A percentile compares a stretch with the other conserved stretches of the same genome.
Conservation (phyloP, 2,329 filamentous ascomycete genomes). For the Colletotrichum tropicicola region DNA sequence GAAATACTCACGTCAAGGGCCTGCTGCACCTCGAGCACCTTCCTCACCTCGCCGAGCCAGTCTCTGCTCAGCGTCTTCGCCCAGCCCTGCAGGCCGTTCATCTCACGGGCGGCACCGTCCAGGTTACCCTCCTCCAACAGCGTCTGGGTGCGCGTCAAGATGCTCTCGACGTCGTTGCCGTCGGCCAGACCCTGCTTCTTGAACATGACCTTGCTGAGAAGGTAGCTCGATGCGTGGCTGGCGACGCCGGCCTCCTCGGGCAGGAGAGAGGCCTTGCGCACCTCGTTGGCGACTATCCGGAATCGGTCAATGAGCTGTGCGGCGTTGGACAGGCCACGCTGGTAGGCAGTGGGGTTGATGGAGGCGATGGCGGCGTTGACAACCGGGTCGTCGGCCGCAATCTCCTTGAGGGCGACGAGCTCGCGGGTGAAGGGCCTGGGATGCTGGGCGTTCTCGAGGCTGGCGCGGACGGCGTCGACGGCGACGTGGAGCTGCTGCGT, state of each 20-base stretch:
- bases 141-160: constrained; percentile 88
- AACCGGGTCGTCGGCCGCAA: constrained; percentile 83
- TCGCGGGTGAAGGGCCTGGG: constrained; percentile 91
- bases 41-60: constrained; percentile 90
- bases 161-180: constrained; percentile 92
- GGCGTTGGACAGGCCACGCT: constrained; percentile 85
- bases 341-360: constrained; percentile 93
- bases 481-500: constrained; percentile 97
- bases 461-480: constrained; percentile 89
- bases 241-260: constrained; percentile 95
- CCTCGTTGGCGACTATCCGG: constrained; percentile 89
- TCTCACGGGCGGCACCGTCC: constrained; percentile 90
- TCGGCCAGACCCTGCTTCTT: constrained; percentile 88
- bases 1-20: constrained; percentile 83
- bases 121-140: constrained; percentile 92
- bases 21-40: constrained; percentile 94
- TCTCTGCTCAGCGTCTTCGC: constrained; percentile 94
- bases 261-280: constrained; percentile 91
- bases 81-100: constrained; percentile 94
- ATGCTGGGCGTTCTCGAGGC: constrained; percentile 77
- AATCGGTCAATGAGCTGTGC: constrained; percentile 94
- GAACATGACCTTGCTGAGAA: constrained; percentile 95
- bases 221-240: constrained; percentile 88
- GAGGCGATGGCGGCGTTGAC: constrained; percentile 95
- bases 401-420: constrained; percentile 93